phyloP scores from a whole-genome alignment of 306 rosid species.

The Corylus avellana region DNA sequence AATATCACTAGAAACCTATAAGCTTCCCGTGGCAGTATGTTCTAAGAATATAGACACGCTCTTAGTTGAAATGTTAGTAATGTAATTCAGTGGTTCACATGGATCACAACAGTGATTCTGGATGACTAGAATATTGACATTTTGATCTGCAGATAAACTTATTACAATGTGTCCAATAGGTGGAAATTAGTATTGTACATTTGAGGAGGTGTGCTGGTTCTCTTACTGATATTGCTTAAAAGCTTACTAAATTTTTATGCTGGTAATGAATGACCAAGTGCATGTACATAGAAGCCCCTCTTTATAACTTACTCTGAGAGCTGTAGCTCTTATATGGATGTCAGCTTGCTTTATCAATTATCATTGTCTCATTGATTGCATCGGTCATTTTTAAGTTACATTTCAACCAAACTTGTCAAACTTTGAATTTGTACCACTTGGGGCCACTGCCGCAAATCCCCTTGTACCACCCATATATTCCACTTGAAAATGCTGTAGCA shows the following conservation, averaged over 20 bases:
- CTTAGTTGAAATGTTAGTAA: conserved; percentile 1
- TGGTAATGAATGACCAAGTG: background rate
- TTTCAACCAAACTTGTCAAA: background rate
- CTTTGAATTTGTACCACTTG: background rate
- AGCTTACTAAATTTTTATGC: background rate
- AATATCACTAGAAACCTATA: background rate
- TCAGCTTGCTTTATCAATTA: background rate
- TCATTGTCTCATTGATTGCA: background rate
- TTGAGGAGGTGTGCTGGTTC: background rate
- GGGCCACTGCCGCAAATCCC: background rate
- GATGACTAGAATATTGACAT: conserved; percentile 1
- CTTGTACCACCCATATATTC: background rate
- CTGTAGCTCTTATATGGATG: background rate
- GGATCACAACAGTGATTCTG: background rate
- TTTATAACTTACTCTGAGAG: background rate
- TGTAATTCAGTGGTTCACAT: background rate
- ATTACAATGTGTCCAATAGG: background rate
- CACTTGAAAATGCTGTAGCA: background rate
- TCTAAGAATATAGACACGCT: background rate
- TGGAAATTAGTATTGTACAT: background rate
- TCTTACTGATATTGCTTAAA: background rate
- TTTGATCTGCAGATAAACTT: background rate
- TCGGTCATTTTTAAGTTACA: background rate
- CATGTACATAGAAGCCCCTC: background rate
- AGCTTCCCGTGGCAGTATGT: background rate